Percentiles rank a stretch among this genome's conserved stretches.
phyloP scores from a whole-genome alignment of 1,284 basidiomycete species.

The Stereum hirsutum region DNA sequence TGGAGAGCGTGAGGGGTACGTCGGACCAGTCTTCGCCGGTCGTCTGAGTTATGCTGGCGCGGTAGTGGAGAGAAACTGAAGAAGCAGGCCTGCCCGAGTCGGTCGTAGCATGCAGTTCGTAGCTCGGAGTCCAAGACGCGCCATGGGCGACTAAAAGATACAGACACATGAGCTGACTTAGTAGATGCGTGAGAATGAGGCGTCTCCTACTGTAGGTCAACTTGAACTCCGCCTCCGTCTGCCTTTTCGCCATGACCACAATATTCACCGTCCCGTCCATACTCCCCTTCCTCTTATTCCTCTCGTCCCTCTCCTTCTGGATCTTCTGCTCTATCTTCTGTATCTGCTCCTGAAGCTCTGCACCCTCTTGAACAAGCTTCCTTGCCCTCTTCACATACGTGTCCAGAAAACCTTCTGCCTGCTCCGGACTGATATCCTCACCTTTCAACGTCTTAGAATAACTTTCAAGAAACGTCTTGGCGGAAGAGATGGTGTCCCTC shows the following conservation, averaged over 20 bases:
- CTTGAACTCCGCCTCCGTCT: conserved; percentile 29
- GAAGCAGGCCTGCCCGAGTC: conserved; percentile 31
- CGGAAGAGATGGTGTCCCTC: conserved; percentile 27
- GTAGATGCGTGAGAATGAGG: conserved; percentile 2
- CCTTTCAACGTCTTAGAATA: conserved; percentile 35
- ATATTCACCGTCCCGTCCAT: conserved; percentile 27
- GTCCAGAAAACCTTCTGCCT: conserved; percentile 26
- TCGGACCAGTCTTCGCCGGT: conserved; percentile 56
- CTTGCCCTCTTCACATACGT: conserved; percentile 17
- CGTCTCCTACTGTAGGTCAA: conserved; percentile 48
- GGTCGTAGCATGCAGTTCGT: conserved; percentile 46
- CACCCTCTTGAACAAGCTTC: conserved; percentile 24
- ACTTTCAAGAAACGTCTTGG: conserved; percentile 30
- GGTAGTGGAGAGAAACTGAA: conserved; percentile 41
- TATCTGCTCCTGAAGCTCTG: conserved; percentile 30
- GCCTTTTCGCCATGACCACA: conserved; percentile 27
- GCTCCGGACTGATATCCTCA: conserved; percentile 25
- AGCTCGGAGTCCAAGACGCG: conserved; percentile 41
- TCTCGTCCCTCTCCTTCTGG: conserved; percentile 22
- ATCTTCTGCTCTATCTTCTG: conserved; percentile 31
- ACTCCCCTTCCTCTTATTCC: conserved; percentile 24
- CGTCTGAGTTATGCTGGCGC: conserved; percentile 40
- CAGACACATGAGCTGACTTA: neutral
- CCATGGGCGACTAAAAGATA: conserved; percentile 34
- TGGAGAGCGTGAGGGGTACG: conserved; percentile 41